Percentiles rank a stretch among this genome's conserved stretches.
phyloP scores from a whole-genome alignment of 768 basidiomycete species.

The Termitomyces heimii region DNA sequence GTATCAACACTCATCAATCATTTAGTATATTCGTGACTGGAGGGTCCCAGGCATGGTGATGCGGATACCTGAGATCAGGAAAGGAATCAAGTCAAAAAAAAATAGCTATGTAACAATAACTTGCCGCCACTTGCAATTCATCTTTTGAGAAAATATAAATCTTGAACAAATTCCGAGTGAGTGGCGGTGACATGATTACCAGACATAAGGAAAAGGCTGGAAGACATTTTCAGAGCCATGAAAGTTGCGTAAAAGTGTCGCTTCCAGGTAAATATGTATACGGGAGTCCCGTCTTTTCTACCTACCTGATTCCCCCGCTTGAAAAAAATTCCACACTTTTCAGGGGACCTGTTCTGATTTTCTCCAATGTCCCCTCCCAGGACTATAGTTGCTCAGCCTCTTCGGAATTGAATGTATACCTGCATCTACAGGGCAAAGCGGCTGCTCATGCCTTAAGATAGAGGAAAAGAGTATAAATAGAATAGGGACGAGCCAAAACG shows the following conservation, averaged over 20 bases:
- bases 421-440: neutral
- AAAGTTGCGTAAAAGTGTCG: neutral
- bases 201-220: neutral
- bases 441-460: neutral
- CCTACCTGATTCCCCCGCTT: too few species aligned
- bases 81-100: neutral
- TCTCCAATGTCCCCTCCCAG: too few species aligned
- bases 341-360: too few species aligned
- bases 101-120: neutral
- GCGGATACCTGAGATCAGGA: neutral
- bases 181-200: neutral
- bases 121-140: too few species aligned
- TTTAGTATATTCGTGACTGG: conserved; percentile 51
- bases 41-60: conserved; percentile 55
- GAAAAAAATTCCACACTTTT: too few species aligned
- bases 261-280: neutral
- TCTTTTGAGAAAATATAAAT: too few species aligned
- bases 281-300: too few species aligned
- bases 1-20: too few species aligned
- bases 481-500: neutral
- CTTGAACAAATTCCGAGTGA: neutral
- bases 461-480: neutral
- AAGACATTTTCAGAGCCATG: neutral
- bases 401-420: neutral
- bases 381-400: neutral